phyloP scores from a whole-genome alignment of 2,329 filamentous ascomycete genomes.

The Allantophomopsis lycopodina region DNA sequence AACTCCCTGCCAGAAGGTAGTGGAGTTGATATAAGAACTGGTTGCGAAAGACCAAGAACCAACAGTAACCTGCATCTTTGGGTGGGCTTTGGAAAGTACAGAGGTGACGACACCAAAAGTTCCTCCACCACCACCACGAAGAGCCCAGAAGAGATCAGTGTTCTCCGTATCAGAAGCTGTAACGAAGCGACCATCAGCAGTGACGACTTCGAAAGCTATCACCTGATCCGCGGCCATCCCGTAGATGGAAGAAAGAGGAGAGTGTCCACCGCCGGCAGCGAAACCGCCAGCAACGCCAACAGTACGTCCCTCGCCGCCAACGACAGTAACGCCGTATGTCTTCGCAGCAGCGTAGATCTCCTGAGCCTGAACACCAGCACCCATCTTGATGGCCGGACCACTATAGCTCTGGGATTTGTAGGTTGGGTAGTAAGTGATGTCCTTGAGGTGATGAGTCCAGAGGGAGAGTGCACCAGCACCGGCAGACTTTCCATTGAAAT shows the following conservation, averaged over 20 bases:
- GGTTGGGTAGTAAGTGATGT: slow-evolving; percentile 22
- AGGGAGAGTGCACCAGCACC: slow-evolving; percentile 42
- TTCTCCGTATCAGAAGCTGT: slow-evolving; percentile 32
- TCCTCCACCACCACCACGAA: slow-evolving; percentile 42
- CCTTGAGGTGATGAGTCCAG: slow-evolving; percentile 41
- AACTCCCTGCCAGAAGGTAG: slow-evolving; percentile 34
- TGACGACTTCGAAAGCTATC: slow-evolving; percentile 41
- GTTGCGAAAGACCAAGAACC: slow-evolving; percentile 27
- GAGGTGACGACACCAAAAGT: slow-evolving; percentile 43
- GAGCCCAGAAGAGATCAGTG: slow-evolving; percentile 48
- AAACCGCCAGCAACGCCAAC: slow-evolving; percentile 48
- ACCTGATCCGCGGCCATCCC: slow-evolving; percentile 47
- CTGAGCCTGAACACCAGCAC: slow-evolving; percentile 34
- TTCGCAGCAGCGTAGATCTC: slow-evolving; percentile 29
- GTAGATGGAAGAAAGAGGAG: slow-evolving; percentile 33
- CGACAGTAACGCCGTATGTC: slow-evolving; percentile 25
- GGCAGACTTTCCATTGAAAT: slow-evolving; percentile 39
- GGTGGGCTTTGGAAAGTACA: slow-evolving; percentile 37
- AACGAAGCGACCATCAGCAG: slow-evolving; percentile 30
- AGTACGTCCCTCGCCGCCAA: slow-evolving; percentile 35
- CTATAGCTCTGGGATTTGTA: slow-evolving; percentile 27
- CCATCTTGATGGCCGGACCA: slow-evolving; percentile 36
- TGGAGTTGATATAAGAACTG: slow-evolving; percentile 16
- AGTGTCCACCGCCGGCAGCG: slow-evolving; percentile 45
- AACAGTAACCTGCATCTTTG: slow-evolving; percentile 26